Evolutionary conservation across 129 eudicot genomes (phyloP).

Genomic region (Scalesia atractyloides): DNA sequence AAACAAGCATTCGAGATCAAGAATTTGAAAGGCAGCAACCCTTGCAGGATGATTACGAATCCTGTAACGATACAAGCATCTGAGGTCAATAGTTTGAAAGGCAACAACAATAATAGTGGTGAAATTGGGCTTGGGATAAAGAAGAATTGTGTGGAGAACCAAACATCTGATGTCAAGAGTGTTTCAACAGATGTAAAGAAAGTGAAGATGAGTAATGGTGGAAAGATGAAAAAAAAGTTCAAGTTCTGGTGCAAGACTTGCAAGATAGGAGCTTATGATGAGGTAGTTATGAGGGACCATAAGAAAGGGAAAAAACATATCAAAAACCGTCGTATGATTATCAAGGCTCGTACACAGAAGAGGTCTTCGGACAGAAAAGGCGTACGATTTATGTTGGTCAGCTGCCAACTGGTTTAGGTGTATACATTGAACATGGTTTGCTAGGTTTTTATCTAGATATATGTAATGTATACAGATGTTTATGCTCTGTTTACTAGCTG

Average conservation of each 20-base stretch:
- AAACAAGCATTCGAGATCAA: no score
- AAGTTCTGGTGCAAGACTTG: neutral
- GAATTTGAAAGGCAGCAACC: no score
- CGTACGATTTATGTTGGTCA: no score
- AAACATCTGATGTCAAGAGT: neutral
- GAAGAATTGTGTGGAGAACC: neutral
- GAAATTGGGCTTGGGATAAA: neutral
- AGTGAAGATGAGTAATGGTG: neutral
- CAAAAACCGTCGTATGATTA: neutral
- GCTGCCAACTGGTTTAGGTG: neutral
- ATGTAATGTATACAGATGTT: no score
- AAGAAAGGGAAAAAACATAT: neutral
- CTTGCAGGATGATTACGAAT: neutral
- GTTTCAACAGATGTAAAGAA: neutral
- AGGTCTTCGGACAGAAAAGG: no score
- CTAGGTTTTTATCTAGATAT: no score
- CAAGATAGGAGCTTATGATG: neutral
- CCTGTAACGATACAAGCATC: neutral
- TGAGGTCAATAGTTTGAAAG: neutral
- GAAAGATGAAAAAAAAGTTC: neutral
- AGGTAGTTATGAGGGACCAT: neutral
- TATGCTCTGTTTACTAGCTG: no score
- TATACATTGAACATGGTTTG: no score
- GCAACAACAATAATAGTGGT: neutral
- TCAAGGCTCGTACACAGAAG: neutral